A percentile compares a stretch with the other conserved stretches of the same genome.
These are phyloP conservation scores for Phyllosticta capitalensis DNA, from an alignment of 2,329 filamentous ascomycete species.

Conservation along the genomic window DNA sequence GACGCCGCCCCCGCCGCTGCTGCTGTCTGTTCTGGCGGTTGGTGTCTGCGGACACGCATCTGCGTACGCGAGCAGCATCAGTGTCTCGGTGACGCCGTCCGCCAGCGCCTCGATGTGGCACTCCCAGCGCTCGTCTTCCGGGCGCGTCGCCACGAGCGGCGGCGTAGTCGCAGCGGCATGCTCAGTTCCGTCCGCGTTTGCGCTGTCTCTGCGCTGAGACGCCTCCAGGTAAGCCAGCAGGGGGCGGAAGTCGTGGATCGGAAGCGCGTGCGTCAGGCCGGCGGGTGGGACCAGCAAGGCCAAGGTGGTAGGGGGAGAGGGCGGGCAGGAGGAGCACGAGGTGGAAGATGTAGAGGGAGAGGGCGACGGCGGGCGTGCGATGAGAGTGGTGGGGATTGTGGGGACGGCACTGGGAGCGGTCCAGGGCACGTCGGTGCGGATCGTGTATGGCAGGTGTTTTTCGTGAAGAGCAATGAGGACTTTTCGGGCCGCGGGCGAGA, in stretches of 20 bases:
- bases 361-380: slow-evolving; percentile 14
- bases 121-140: neutral
- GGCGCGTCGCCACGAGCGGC: neutral
- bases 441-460: slow-evolving; percentile 31
- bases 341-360: neutral
- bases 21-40: no score
- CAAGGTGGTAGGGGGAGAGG: neutral
- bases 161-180: neutral
- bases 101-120: neutral
- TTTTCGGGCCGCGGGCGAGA: slow-evolving; percentile 34
- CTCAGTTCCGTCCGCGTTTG: neutral
- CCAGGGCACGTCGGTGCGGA: slow-evolving; percentile 36
- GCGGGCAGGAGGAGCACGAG: neutral
- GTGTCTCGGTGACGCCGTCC: neutral
- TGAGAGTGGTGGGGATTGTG: slow-evolving; percentile 32
- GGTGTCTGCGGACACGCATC: neutral
- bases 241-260: neutral
- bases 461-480: slow-evolving; percentile 31
- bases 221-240: neutral
- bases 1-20: no score
- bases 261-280: neutral
- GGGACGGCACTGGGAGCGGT: slow-evolving; percentile 29
- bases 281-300: neutral
- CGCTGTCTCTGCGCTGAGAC: neutral
- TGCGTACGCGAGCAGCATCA: neutral